Conservation (phyloP, 2,329 filamentous ascomycete genomes). For the Chrysoporthe deuterocubensis region DNA sequence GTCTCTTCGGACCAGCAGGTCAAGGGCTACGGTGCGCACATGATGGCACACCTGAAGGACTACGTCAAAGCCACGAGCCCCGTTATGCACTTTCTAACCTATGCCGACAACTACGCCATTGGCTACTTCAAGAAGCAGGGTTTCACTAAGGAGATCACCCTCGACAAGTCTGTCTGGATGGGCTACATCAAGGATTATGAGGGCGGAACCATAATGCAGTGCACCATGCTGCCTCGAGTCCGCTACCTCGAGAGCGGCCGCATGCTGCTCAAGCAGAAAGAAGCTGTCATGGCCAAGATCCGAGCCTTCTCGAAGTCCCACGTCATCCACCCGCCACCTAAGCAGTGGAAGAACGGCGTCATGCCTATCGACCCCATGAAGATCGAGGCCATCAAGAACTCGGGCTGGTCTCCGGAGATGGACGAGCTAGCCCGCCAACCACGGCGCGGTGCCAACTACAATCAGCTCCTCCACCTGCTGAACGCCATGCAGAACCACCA, state of each 20-base stretch:
- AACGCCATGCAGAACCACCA: conserved; percentile 95
- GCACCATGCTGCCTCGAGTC: conserved; percentile 92
- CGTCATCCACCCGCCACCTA: conserved; percentile 81
- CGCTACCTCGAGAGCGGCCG: conserved; percentile 91
- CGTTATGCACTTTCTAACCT: conserved; percentile 98
- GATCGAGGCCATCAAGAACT: conserved; percentile 86
- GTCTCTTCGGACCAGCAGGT: conserved; percentile 98
- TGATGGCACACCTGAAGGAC: conserved; percentile 98
- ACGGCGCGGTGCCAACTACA: conserved; percentile 95
- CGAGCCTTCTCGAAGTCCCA: conserved; percentile 88
- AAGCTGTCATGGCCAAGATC: conserved; percentile 93
- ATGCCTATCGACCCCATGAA: conserved; percentile 80
- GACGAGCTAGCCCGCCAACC: conserved; percentile 94
- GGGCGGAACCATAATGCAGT: conserved; percentile 99
- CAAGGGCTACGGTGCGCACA: conserved; percentile 95
- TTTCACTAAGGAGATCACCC: conserved; percentile 97
- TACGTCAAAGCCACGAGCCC: conserved; percentile 96
- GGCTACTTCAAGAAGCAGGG: conserved; percentile 99
- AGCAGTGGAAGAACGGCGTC: conserved; percentile 78
- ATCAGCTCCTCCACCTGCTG: conserved; percentile 87
- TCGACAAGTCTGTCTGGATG: conserved; percentile 93
- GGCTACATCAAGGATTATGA: conserved; percentile 99
- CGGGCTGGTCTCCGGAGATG: conserved; percentile 97
- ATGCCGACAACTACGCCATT: conserved; percentile 98
- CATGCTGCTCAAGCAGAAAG: conserved; percentile 97